Conservation (phyloP, 345 rosid genomes). For the Conringia planisiliqua region DNA sequence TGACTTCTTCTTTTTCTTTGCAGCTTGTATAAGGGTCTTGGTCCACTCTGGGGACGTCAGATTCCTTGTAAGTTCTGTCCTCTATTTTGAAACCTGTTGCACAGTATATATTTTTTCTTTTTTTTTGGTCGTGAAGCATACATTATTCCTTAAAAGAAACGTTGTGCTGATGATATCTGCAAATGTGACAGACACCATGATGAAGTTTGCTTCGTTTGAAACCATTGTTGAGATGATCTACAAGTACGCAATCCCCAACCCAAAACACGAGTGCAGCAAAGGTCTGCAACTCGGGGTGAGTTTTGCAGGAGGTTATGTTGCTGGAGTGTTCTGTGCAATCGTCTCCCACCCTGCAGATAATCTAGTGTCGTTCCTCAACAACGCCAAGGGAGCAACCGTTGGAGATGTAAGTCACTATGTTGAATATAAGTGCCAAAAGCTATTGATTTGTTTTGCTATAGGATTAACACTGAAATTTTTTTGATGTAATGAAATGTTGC, state of each 20-base stretch:
- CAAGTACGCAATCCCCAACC: conserved; percentile 77
- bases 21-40: conserved; percentile 96
- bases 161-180: background rate
- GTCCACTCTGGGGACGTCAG: conserved; percentile 99
- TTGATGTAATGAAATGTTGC: conserved; percentile 20
- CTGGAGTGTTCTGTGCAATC: conserved; percentile 85
- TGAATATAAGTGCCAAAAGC: background rate
- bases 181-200: conserved; percentile 83
- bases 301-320: conserved; percentile 92
- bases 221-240: conserved; percentile 86
- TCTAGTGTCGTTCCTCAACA: conserved; percentile 95
- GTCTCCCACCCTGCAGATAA: conserved; percentile 98
- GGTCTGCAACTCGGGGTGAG: conserved; percentile 82
- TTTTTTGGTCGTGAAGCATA: background rate
- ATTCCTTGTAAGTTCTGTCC: conserved; percentile 78
- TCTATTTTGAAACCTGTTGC: background rate
- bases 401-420: conserved; percentile 68
- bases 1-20: background rate
- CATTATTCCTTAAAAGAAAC: background rate
- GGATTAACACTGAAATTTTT: background rate
- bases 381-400: conserved; percentile 94
- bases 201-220: conserved; percentile 98
- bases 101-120: background rate
- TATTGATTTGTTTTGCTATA: background rate
- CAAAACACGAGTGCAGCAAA: conserved; percentile 88